Evolutionary conservation across 2,329 filamentous ascomycete genomes (phyloP), one percentile per base, ranked within the genome.

Genomic region (Lasiodiplodia sp.): DNA sequence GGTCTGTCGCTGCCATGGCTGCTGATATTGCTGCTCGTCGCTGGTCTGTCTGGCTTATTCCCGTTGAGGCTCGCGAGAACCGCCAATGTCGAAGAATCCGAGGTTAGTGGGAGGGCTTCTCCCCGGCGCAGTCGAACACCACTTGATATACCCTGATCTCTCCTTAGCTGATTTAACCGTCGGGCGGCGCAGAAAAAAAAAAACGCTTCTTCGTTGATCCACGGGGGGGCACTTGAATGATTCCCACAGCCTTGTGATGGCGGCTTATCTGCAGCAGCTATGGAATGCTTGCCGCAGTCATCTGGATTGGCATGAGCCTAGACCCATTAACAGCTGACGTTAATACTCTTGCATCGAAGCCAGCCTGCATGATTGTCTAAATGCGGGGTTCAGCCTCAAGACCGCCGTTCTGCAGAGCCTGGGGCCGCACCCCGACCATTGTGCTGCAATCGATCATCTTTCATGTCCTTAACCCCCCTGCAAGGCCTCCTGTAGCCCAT

Each of bases 221-320:
- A 37, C 8, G 14, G 16, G 18, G 14, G n/a, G 25, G 18, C 4
- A 5, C 25, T 28, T 55, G 14, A 18, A 25, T 10, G 18, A 12
- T n/a, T 23, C 21, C n/a, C 49, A 31, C 8, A 37, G 53, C n/a
- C 28, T 11, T 37, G 14, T 21, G 31, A 23, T 58, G 34, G 34
- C 56, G 34, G 56, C 56, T 58, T 58, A 58, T 44, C 56, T 58
- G 56, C 56, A 58, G 56, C 56, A 25, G 37, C 31, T 10, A 34
- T 34, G 31, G 31, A 34, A 34, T 40, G 28, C 11, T 40, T 38
- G 34, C 37, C 12, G 34, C 56, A 23, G 16, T 40, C 11, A 21
- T 3, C 53, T 3, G 53, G 6, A 3, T 21, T 37, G 14, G 28
- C 11, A 37, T 37, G 31, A 14, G 53, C 16, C 53, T 23, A 56